These are phyloP conservation scores for Suhomyces maxii DNA, from an alignment of 1,139 yeast species.

Conservation along the genomic window DNA sequence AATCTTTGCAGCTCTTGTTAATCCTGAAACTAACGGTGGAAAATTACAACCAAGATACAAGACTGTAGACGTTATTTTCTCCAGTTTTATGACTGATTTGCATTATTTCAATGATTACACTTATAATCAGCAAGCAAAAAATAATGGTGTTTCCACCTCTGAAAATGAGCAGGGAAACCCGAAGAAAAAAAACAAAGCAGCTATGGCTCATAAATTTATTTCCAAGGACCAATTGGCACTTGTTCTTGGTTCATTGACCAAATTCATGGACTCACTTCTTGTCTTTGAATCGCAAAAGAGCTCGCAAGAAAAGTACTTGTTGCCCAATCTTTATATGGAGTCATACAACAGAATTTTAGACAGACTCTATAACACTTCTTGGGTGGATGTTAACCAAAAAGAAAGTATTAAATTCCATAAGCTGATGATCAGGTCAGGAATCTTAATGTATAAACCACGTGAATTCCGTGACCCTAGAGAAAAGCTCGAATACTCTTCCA, in stretches of 20 bases:
- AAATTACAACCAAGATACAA: constrained; percentile 23
- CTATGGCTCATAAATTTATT: constrained; percentile 25
- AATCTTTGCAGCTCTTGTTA: constrained; percentile 24
- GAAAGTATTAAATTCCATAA: constrained; percentile 23
- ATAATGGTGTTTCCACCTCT: constrained; percentile 1
- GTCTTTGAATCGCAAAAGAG: constrained; percentile 19
- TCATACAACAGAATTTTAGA: constrained; percentile 28
- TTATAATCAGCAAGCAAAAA: constrained; percentile 20
- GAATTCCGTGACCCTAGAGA: constrained; percentile 22
- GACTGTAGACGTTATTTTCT: constrained; percentile 32
- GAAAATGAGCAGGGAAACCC: constrained; percentile 3
- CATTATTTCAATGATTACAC: constrained; percentile 37
- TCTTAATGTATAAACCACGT: constrained; percentile 31
- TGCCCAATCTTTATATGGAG: constrained; percentile 24
- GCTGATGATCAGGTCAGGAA: constrained; percentile 30
- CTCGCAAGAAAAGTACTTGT: constrained; percentile 13
- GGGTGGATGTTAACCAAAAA: constrained; percentile 23
- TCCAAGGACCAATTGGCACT: constrained; percentile 23
- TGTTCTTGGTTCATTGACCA: constrained; percentile 16
- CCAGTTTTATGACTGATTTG: constrained; percentile 35
- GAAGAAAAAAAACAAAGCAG: constrained; percentile 11
- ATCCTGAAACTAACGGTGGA: constrained; percentile 19
- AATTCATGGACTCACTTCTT: constrained; percentile 24
- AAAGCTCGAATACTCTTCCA: constrained; percentile 19
- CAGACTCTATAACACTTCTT: constrained; percentile 25